phyloP scores from a whole-genome alignment of 1,139 yeast species.

The Candida mesenterica region DNA sequence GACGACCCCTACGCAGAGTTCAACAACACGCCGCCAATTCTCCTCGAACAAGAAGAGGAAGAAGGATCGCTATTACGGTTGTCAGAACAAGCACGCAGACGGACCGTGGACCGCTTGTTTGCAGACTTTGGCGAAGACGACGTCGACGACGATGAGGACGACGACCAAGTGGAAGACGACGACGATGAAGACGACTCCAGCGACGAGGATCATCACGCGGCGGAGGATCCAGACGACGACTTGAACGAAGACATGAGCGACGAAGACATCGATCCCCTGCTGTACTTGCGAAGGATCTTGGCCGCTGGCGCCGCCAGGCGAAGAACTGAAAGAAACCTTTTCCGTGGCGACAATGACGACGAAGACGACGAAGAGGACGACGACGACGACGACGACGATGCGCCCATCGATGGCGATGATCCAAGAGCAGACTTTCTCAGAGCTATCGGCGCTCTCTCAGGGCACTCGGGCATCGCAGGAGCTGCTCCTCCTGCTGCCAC shows the following conservation, averaged over 20 bases:
- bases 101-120: conserved; percentile 8
- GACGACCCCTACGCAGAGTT: background rate
- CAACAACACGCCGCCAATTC: conserved; percentile 1
- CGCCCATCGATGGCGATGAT: conserved; percentile 20
- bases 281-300: conserved; percentile 7
- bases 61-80: conserved; percentile 12
- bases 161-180: conserved; percentile 19
- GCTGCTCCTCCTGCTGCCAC: conserved; percentile 14
- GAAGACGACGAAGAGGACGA: conserved; percentile 18
- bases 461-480: background rate
- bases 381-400: conserved; percentile 14
- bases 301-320: conserved; percentile 16
- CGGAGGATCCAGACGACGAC: conserved; percentile 17
- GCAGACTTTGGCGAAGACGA: conserved; percentile 8
- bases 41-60: conserved; percentile 9
- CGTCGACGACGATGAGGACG: conserved; percentile 15
- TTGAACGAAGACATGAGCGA: conserved; percentile 20
- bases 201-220: conserved; percentile 17
- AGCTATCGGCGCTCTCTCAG: conserved; percentile 20
- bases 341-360: conserved; percentile 20
- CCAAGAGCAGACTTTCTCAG: conserved; percentile 27
- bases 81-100: conserved; percentile 15
- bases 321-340: conserved; percentile 16
- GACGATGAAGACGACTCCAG: conserved; percentile 12
- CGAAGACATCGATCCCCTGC: conserved; percentile 6